A percentile compares a stretch with the other conserved stretches of the same genome.
phyloP scores from a whole-genome alignment of 352 stramenopile species.

The Globisporangium nunn region DNA sequence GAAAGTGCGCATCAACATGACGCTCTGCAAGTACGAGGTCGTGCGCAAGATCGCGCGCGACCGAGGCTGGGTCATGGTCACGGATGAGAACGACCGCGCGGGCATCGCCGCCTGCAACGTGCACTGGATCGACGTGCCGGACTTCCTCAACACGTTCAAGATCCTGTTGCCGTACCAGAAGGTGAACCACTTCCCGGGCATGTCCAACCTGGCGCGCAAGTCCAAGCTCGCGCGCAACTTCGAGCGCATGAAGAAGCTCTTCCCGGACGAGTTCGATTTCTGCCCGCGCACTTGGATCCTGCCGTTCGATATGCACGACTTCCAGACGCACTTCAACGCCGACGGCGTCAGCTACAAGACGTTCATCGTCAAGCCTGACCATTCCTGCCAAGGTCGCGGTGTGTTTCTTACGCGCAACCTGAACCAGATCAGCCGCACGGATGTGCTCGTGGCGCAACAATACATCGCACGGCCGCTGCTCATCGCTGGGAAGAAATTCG shows the following conservation, averaged over 20 bases:
- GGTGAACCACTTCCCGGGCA: constrained; percentile 95
- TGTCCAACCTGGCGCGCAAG: constrained; percentile 93
- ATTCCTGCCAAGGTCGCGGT: constrained; percentile 84
- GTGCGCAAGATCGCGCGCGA: constrained; percentile 71
- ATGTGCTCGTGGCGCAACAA: constrained; percentile 84
- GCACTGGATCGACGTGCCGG: constrained; percentile 93
- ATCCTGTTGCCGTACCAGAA: constrained; percentile 89
- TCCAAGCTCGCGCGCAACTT: constrained; percentile 93
- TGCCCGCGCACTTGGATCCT: constrained; percentile 96
- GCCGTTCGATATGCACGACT: constrained; percentile 91
- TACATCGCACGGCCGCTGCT: constrained; percentile 74
- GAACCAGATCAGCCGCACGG: constrained; percentile 81
- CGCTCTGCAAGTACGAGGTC: constrained; percentile 74
- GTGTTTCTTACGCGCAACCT: constrained; percentile 94
- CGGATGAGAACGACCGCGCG: constrained; percentile 61
- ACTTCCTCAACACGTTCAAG: constrained; percentile 88
- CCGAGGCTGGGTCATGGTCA: constrained; percentile 69
- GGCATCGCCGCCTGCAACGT: constrained; percentile 81
- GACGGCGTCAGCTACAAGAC: constrained; percentile 86
- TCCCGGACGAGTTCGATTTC: constrained; percentile 91
- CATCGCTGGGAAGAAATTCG: constrained; percentile 90
- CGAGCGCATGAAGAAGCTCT: constrained; percentile 93
- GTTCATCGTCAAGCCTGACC: constrained; percentile 95
- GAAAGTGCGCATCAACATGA: constrained; percentile 63
- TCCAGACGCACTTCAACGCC: constrained; percentile 88